phyloP scores from a whole-genome alignment of 1,139 yeast species.

The Hyphopichia fennica region DNA sequence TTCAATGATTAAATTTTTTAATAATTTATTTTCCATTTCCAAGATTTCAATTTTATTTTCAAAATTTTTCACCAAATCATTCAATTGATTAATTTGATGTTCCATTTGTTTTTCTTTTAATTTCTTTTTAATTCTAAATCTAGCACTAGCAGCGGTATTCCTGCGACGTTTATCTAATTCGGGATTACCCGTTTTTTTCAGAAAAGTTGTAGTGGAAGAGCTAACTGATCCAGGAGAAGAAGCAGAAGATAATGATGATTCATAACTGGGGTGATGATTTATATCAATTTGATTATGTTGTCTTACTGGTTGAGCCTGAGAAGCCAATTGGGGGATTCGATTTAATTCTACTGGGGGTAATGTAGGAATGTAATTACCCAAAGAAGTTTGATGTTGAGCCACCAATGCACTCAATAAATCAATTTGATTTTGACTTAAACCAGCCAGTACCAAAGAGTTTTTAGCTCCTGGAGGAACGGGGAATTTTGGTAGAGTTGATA shows the following conservation, averaged over 20 bases:
- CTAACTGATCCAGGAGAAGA: not conserved
- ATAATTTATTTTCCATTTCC: slow-evolving; percentile 58
- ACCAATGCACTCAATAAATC: slow-evolving; percentile 70
- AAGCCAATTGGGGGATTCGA: not conserved
- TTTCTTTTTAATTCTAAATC: slow-evolving; percentile 80
- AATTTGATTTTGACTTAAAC: slow-evolving; percentile 64
- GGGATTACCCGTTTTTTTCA: not conserved
- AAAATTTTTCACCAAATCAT: slow-evolving; percentile 57
- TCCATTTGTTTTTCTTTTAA: slow-evolving; percentile 85
- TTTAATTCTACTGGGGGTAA: slow-evolving; percentile 1
- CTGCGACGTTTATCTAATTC: slow-evolving; percentile 63
- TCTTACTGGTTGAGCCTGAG: slow-evolving; percentile 12
- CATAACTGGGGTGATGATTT: not conserved
- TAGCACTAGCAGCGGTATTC: slow-evolving; percentile 79
- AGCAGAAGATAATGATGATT: not conserved
- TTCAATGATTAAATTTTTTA: slow-evolving; percentile 74
- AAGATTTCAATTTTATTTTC: slow-evolving; percentile 61
- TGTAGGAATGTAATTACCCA: slow-evolving; percentile 21
- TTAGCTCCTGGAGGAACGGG: slow-evolving; percentile 75
- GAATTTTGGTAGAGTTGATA: slow-evolving; percentile 51
- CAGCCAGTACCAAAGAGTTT: slow-evolving; percentile 59
- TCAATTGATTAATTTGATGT: slow-evolving; percentile 58
- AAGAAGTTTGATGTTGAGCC: slow-evolving; percentile 60
- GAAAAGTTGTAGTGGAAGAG: not conserved
- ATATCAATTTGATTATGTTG: slow-evolving; percentile 14